A percentile compares a stretch with the other conserved stretches of the same genome.
Evolutionary conservation across 768 basidiomycete genomes (phyloP).

Genomic region (Kwoniella dendrophila): DNA sequence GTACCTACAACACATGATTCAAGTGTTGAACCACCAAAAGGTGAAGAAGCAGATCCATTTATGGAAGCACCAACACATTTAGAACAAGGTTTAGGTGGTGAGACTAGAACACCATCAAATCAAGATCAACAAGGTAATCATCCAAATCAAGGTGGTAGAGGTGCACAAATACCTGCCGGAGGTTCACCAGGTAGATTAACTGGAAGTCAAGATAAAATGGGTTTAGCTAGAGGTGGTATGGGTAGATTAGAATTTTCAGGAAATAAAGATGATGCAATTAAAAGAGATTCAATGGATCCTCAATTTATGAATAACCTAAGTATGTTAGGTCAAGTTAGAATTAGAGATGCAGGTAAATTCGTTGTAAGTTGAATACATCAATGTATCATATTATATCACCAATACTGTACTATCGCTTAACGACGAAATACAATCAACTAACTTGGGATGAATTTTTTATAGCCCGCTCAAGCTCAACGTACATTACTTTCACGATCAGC

Average conservation of each 20-base stretch:
- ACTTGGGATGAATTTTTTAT: background rate
- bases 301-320: constrained; percentile 53
- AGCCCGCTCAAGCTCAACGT: constrained; percentile 50
- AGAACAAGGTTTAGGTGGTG: constrained; percentile 29
- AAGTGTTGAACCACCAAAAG: too few species aligned
- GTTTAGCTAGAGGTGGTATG: constrained; percentile 23
- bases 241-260: constrained; percentile 44
- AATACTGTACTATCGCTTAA: background rate
- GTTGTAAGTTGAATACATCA: constrained; percentile 32
- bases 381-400: background rate
- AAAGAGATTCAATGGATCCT: constrained; percentile 50
- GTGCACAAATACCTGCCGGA: background rate
- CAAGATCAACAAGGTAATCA: background rate
- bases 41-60: constrained; percentile 19
- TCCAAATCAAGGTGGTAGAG: constrained; percentile 3
- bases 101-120: constrained; percentile 15
- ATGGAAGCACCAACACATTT: constrained; percentile 13
- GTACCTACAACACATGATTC: background rate
- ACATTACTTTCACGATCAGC: constrained; percentile 42
- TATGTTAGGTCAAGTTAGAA: constrained; percentile 47
- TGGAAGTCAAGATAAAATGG: constrained; percentile 1
- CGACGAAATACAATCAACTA: background rate
- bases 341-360: constrained; percentile 47
- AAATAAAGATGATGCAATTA: constrained; percentile 51
- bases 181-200: background rate